Evolutionary conservation across 371 early-diverging fungal genomes (phyloP), one percentile per base, ranked within the genome.

Genomic region (Syncephalis fuscata): DNA sequence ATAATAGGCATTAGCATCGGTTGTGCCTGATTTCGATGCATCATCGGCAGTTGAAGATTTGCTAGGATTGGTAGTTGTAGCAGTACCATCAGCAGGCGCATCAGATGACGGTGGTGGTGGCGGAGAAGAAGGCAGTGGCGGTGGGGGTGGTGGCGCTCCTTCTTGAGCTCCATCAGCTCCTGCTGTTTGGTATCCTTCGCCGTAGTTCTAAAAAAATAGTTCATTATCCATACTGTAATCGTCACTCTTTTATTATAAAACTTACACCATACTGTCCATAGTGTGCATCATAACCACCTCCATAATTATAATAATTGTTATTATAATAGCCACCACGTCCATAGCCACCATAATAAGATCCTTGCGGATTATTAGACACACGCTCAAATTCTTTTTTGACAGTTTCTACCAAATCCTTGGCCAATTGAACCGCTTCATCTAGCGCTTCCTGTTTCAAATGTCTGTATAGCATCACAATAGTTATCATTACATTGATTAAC

Each of bases 341-440:
- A 39, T 51, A 49, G 49, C 48, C 48, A 22, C 25, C 42, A 11
- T 9, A 26, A 43, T 39, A 49, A 45, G 21, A 46, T 32, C 27
- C 44, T 45, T 17, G 54, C 43, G 11, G 45, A 46, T n/a, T 48
- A 47, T 23, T 56, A 53, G 22, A 46, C 46, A 19, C 48, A 42
- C 10, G 56, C 50, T 84, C 76, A 59, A 76, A 72, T 47, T 91
- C 89, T 3, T 56, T 63, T 44, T 67, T 73, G 1, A 91, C 79
- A 0, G 88, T 87, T 42, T 71, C 70, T 2, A 91, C 64, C 38
- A 91, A 67, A 57, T 88, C 83, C 51, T 76, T 62, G 32, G 84
- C 73, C 32, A 86, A 65, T 38, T 68, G 57, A 10, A 71, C 66
- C 1, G 89, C 92, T 27, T 68, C 63, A 32, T 76, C 73, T 15